These are phyloP conservation scores for Micractinium sp. DNA, from an alignment of 139 green algal genomes.

Conservation along the genomic window DNA sequence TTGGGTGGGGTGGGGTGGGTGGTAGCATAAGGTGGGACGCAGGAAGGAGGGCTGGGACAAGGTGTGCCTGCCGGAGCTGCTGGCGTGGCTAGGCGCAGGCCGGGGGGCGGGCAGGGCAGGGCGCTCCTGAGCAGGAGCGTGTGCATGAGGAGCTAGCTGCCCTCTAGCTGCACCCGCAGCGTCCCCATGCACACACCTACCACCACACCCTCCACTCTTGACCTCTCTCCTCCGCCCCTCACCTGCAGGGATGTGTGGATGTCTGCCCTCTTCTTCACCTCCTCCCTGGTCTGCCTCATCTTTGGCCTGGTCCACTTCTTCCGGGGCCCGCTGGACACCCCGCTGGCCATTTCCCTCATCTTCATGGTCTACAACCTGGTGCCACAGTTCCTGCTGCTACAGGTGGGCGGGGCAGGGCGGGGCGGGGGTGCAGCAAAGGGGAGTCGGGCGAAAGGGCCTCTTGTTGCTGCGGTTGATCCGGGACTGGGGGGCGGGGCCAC, in stretches of 20 bases:
- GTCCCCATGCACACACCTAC: not conserved
- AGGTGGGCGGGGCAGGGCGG: not conserved
- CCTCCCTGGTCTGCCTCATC: conserved; percentile 45
- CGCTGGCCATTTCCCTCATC: conserved; percentile 57
- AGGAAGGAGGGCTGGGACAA: no score
- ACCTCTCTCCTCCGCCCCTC: not conserved
- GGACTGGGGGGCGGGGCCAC: not conserved
- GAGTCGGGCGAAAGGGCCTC: no score
- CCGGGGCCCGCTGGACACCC: conserved; percentile 33
- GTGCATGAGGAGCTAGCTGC: no score
- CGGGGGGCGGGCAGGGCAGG: no score
- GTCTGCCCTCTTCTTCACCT: conserved; percentile 29
- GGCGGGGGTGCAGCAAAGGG: no score
- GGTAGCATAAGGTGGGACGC: no score
- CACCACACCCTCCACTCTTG: not conserved
- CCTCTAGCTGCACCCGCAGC: no score
- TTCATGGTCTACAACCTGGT: conserved; percentile 65
- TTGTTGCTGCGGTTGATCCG: no score
- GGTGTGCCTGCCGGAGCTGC: no score
- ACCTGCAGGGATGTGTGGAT: conserved; percentile 50
- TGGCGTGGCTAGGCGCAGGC: no score
- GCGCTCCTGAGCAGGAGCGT: no score
- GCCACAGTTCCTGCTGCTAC: conserved; percentile 60
- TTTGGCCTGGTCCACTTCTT: conserved; percentile 55
- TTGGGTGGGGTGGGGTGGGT: no score